Base-by-base conservation (phyloP, 1,284 basidiomycete genomes). In the Thelephora terrestris region DNA sequence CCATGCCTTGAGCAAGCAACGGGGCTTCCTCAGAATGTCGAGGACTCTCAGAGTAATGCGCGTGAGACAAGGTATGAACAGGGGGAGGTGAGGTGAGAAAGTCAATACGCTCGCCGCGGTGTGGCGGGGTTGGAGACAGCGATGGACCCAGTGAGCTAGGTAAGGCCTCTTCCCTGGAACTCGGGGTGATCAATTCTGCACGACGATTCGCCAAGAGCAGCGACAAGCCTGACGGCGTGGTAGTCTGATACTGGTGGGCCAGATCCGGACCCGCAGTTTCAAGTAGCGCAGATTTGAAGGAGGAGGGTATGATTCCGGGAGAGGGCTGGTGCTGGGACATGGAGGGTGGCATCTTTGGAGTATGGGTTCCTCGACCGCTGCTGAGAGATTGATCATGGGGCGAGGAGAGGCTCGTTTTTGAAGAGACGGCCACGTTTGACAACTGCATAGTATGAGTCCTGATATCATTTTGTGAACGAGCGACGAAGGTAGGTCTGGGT, bases 401-500 rank as follows among this genome's bases (percentile, higher is more conserved):
- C 17, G 52, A 48, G 16, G 54, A 46, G 20, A 56, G 56, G 1
- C 55, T 52, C 25, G 66, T 14, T 42, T 42, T 42, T 42, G 20
- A 23, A 16, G 39, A 63, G 48, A 76, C 64, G 2, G 68, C 62
- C 60, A 81, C 71, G 52, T 68, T 71, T 7, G 82, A 83, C 3
- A 87, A 69, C 50, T 78, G 69, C 58, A 86, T 71, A 0, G 84
- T 85, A 55, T 65, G 72, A 25, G 76, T 68, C n/a, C 84, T 75
- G 51, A 87, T 86, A 40, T 71, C 68, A 53, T 72, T 71, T 51
- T 77, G 78, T 0, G 76, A 75, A 54, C 78, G 80, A 23, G 70
- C 67, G 12, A 61, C 55, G 37, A 53, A 53, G 51, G 50, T 53
- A 5, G 57, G 59, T 32, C 54, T 55, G 34, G 64, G 64, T 35